Conservation (phyloP, 2,329 filamentous ascomycete genomes). For the Stagonosporopsis vannaccii region DNA sequence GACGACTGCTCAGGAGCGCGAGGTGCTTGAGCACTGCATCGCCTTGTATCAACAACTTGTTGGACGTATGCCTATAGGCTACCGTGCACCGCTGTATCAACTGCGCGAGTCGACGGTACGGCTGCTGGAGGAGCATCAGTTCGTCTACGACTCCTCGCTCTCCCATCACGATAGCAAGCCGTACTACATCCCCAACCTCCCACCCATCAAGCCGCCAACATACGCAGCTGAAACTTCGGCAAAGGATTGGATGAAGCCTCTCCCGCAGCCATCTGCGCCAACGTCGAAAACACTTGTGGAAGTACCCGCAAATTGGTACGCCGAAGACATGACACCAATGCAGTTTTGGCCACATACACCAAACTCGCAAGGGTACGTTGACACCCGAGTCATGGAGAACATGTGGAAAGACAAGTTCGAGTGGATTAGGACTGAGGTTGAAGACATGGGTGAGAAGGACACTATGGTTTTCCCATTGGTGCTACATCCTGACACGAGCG, state of each 20-base stretch:
- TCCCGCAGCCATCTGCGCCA: constrained; percentile 31
- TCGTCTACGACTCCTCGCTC: constrained; percentile 61
- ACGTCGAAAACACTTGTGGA: constrained; percentile 52
- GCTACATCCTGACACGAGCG: constrained; percentile 66
- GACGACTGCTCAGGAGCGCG: constrained; percentile 58
- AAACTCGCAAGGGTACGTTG: constrained; percentile 66
- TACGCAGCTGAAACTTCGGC: constrained; percentile 50
- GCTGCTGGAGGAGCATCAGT: constrained; percentile 57
- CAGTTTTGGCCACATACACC: constrained; percentile 56
- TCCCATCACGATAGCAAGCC: constrained; percentile 60
- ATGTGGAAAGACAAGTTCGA: constrained; percentile 68
- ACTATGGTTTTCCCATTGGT: constrained; percentile 60
- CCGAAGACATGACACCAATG: constrained; percentile 60
- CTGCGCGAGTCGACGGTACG: constrained; percentile 58
- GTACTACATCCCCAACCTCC: constrained; percentile 56
- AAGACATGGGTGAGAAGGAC: constrained; percentile 43
- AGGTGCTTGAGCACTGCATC: constrained; percentile 60
- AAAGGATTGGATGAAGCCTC: constrained; percentile 56
- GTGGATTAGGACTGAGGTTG: constrained; percentile 56
- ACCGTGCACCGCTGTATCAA: constrained; percentile 61
- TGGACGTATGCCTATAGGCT: constrained; percentile 57
- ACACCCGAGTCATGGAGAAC: constrained; percentile 63
- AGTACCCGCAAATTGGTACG: constrained; percentile 61
- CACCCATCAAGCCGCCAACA: constrained; percentile 52
- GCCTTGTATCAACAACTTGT: constrained; percentile 52